Evolutionary conservation across 2,329 filamentous ascomycete genomes (phyloP).

Genomic region (Neonectria coccinea): DNA sequence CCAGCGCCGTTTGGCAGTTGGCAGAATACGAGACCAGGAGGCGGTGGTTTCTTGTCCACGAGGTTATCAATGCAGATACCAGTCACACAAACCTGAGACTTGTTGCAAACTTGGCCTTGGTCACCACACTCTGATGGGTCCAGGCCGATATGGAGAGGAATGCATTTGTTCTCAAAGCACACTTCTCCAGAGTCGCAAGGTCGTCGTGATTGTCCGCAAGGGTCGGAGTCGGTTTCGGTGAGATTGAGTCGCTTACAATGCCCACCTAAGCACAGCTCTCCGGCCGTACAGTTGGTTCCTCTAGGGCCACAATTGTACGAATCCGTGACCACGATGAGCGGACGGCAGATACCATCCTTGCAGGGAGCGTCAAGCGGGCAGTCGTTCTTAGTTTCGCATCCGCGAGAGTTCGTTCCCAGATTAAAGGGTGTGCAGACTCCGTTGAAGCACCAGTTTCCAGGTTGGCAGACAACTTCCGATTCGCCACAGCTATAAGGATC

Average conservation of each 20-base stretch:
- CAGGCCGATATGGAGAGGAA: constrained; percentile 27
- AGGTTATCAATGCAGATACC: constrained; percentile 22
- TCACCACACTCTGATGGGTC: constrained; percentile 23
- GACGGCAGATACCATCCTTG: constrained; percentile 22
- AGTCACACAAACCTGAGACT: constrained; percentile 24
- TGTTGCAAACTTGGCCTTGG: constrained; percentile 20
- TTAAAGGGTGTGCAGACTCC: constrained; percentile 25
- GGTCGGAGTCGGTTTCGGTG: constrained; percentile 14
- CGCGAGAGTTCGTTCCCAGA: constrained; percentile 25
- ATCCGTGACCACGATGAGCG: constrained; percentile 24
- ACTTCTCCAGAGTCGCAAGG: constrained; percentile 26
- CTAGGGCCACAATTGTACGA: constrained; percentile 26
- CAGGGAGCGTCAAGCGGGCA: constrained; percentile 21
- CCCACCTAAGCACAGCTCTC: constrained; percentile 24
- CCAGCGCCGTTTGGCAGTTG: background rate
- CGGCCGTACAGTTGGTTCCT: constrained; percentile 22
- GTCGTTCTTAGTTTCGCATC: constrained; percentile 16
- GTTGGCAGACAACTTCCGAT: constrained; percentile 12
- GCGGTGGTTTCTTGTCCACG: constrained; percentile 13
- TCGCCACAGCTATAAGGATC: constrained; percentile 24
- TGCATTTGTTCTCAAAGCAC: constrained; percentile 19
- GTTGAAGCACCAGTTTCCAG: constrained; percentile 31
- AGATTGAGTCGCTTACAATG: constrained; percentile 24
- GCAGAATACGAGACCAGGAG: constrained; percentile 18
- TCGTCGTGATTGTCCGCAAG: constrained; percentile 21